Evolutionary conservation across 192 early-diverging fungal genomes (phyloP).

Genomic region (Coemansia pectinata): DNA sequence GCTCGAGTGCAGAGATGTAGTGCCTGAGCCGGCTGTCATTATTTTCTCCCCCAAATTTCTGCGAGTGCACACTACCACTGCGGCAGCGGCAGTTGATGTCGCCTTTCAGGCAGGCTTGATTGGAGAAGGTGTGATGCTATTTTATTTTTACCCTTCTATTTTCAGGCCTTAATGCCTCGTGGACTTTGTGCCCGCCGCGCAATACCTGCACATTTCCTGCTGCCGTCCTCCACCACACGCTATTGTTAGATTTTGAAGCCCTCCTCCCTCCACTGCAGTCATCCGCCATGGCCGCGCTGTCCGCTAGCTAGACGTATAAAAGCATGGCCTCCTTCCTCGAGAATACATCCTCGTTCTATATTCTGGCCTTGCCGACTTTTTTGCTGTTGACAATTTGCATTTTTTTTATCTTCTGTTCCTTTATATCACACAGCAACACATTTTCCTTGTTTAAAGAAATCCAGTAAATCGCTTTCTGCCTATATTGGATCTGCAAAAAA

Average conservation of each 20-base stretch:
- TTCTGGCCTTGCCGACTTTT: constrained; percentile 24
- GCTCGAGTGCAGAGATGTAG: constrained; percentile 2
- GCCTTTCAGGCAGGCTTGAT: background rate
- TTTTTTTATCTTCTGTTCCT: background rate
- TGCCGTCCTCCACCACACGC: background rate
- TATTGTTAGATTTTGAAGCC: constrained; percentile 4
- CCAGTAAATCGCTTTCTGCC: background rate
- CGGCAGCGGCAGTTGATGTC: background rate
- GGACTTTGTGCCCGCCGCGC: background rate
- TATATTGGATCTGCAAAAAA: constrained; percentile 9
- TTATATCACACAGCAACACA: background rate
- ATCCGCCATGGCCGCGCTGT: background rate
- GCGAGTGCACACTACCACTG: background rate
- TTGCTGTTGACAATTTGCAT: background rate
- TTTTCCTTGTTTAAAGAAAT: background rate
- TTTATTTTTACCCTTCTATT: constrained; percentile 9
- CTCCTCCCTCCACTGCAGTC: background rate
- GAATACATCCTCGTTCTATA: background rate
- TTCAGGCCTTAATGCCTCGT: background rate
- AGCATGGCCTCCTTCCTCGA: background rate
- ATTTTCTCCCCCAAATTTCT: background rate
- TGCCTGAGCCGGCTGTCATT: background rate
- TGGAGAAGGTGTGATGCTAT: background rate
- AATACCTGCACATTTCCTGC: constrained; percentile 6
- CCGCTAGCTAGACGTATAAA: background rate